Evolutionary conservation across 1,139 yeast species (phyloP), one percentile per base, ranked within the genome.

Genomic region (Suhomyces taliae): DNA sequence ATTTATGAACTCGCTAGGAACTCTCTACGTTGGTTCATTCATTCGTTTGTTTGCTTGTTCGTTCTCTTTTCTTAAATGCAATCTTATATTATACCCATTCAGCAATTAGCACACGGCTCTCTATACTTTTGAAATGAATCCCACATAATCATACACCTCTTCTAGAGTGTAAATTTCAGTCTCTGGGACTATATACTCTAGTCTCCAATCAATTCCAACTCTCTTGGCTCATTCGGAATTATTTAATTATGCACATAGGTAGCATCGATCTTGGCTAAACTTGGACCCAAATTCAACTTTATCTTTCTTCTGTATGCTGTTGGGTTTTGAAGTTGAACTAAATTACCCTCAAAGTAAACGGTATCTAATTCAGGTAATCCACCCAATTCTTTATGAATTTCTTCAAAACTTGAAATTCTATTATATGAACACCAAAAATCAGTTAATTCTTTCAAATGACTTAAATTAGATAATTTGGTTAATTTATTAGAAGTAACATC

Each of bases 351-450:
- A 55, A 95, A 82, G 62, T 95, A 95, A 7, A 95, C 96, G 0
- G 97, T 90, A 48, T 90, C 96, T 47, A 95, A 72, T 7, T 78
- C 75, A 1, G 82, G 79, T 46, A 90, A 71, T 37, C 71, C 72
- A 12, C 85, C 82, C 49, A 93, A 74, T 61, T 89, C 84, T 36
- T 76, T 66, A 40, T 82, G 83, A 39, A 95, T 70, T 48, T 90
- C 86, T 39, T 82, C 82, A 64, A 89, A 91, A 39, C 80, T 73
- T 32, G 81, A 78, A 29, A 95, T 66, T 58, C 78, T 66, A 65
- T 93, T 95, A 56, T 82, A 81, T 0, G 97, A 88, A 32, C 95
- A 90, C 99, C 99, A 95, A 45, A 95, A 74, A 65, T 95, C 99
- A 8, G 96, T 90, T 53, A 95, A 74, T 34, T 85, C 65, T 0